Evolutionary conservation across 345 rosid species (phyloP).

Genomic region (Eucalyptus erythrocorys): DNA sequence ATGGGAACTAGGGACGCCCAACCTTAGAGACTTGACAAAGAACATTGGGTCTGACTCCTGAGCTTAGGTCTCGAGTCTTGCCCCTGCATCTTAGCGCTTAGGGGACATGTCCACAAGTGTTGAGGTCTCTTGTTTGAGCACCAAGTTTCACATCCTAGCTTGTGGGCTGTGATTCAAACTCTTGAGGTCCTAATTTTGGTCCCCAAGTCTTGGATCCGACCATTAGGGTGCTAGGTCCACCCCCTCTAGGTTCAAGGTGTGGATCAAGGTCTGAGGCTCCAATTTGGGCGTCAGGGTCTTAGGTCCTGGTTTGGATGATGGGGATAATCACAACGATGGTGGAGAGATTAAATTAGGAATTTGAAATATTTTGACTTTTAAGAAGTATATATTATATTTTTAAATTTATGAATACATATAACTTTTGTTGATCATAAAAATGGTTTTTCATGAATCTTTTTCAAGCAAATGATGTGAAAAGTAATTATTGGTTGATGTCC

Average conservation of each 20-base stretch:
- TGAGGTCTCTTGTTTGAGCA: neutral
- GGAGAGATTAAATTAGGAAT: neutral
- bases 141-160: neutral
- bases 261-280: neutral
- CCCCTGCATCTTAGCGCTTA: neutral
- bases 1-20: neutral
- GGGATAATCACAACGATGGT: neutral
- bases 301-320: neutral
- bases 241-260: neutral
- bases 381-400: neutral
- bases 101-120: neutral
- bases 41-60: neutral
- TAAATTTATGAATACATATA: neutral
- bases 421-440: neutral
- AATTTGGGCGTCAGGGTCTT: neutral
- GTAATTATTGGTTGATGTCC: neutral
- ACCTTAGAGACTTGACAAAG: neutral
- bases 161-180: neutral
- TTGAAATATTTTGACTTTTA: neutral
- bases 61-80: too few relatives aligned
- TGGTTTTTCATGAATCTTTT: neutral
- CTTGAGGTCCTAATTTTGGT: neutral
- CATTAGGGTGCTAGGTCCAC: neutral
- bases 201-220: neutral
- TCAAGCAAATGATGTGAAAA: neutral